phyloP scores from a whole-genome alignment of 495 filamentous ascomycete species.

The Xylaria telfairii region DNA sequence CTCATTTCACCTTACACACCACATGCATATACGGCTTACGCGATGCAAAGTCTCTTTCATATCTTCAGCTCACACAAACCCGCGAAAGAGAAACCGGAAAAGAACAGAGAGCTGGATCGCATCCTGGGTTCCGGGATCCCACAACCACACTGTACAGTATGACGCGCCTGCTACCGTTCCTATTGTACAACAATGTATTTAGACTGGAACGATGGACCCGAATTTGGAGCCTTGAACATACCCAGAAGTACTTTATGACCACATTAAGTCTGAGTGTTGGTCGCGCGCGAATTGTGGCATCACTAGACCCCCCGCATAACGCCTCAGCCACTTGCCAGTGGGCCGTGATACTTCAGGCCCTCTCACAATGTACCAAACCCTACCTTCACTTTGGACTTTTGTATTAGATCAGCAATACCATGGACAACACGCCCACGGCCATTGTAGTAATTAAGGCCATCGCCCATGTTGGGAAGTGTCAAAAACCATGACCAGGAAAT shows the following conservation, averaged over 20 bases:
- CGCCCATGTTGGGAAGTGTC: not conserved
- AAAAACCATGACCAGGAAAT: not conserved
- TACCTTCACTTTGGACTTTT: not conserved
- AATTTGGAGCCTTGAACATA: not conserved
- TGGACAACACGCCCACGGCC: not conserved
- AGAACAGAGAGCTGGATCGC: not conserved
- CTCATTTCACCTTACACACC: not conserved
- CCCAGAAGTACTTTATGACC: not conserved
- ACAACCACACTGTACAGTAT: conserved; percentile 4
- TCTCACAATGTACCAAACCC: conserved; percentile 2
- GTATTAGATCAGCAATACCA: not conserved
- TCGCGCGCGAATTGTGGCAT: not conserved
- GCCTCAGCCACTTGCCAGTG: not conserved
- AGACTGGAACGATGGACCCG: not conserved
- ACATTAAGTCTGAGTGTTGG: not conserved
- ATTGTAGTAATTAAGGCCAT: conserved; percentile 10
- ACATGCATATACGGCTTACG: not conserved
- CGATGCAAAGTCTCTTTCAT: not conserved
- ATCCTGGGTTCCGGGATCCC: not conserved
- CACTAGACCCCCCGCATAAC: not conserved
- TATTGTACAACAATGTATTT: conserved; percentile 10
- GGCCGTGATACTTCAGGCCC: not conserved
- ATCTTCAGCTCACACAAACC: not conserved
- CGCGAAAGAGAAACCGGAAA: not conserved
- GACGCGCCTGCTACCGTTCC: not conserved